phyloP scores from a whole-genome alignment of 345 rosid genomes.

The Erucastrum elatum region DNA sequence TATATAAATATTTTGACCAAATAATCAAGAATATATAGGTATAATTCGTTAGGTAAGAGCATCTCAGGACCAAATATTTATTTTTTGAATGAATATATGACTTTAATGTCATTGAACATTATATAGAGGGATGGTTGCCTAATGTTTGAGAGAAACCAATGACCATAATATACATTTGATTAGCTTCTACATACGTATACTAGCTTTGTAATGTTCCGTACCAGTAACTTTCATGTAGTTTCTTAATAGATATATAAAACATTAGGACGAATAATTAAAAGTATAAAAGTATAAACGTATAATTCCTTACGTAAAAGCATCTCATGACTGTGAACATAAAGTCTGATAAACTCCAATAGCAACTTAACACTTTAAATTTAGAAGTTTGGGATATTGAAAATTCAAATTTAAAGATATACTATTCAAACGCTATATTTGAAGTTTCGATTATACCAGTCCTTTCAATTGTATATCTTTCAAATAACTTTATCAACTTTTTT shows the following conservation, averaged over 20 bases:
- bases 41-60: not conserved
- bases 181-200: conserved; percentile 5
- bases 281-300: no score
- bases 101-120: no score
- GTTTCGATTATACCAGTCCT: not conserved
- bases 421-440: not conserved
- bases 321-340: not conserved
- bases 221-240: no score
- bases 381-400: not conserved
- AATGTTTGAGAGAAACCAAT: no score
- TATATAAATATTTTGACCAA: no score
- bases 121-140: not conserved
- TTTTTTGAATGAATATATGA: not conserved
- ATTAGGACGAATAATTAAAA: no score
- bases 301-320: no score
- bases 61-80: no score
- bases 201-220: not conserved
- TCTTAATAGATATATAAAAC: not conserved
- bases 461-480: no score
- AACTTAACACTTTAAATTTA: not conserved
- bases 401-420: not conserved
- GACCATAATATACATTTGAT: conserved; percentile 8
- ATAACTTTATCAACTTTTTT: no score
- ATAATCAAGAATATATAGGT: not conserved
- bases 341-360: not conserved